Percentiles rank a stretch among this genome's conserved stretches.
These are phyloP conservation scores for Reutealis trisperma DNA, from an alignment of 345 rosid genomes.

Conservation along the genomic window DNA sequence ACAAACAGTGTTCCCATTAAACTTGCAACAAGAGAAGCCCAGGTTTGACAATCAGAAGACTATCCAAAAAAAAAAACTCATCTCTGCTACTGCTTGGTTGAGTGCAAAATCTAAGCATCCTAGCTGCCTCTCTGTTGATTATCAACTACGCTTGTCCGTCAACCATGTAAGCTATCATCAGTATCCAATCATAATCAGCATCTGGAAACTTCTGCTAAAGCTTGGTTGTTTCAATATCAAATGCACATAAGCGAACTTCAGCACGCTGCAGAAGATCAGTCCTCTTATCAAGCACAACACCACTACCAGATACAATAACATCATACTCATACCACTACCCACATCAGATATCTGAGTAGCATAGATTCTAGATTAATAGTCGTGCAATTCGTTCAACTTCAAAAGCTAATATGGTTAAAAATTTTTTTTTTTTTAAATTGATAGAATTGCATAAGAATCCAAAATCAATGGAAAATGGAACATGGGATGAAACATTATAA, in stretches of 20 bases:
- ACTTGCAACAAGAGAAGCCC: too few species aligned
- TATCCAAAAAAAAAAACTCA: background rate
- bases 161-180: constrained; percentile 99
- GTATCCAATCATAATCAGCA: constrained; percentile 76
- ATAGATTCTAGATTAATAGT: constrained; percentile 19
- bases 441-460: constrained; percentile 37
- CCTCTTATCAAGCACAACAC: constrained; percentile 67
- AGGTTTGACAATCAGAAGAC: background rate
- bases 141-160: constrained; percentile 90
- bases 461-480: constrained; percentile 89
- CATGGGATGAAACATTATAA: constrained; percentile 94
- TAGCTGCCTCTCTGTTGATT: constrained; percentile 84
- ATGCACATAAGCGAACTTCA: constrained; percentile 92
- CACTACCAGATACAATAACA: constrained; percentile 69
- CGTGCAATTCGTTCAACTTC: constrained; percentile 10
- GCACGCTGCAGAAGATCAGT: constrained; percentile 91
- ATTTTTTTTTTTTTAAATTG: too few species aligned
- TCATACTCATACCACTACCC: constrained; percentile 98
- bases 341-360: constrained; percentile 68
- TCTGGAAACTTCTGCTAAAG: constrained; percentile 92
- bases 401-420: constrained; percentile 13
- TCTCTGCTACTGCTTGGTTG: too few species aligned
- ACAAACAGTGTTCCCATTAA: too few species aligned
- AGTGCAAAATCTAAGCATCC: constrained; percentile 4
- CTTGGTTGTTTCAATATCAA: constrained; percentile 93